A percentile compares a stretch with the other conserved stretches of the same genome.
Evolutionary conservation across 2,329 filamentous ascomycete species (phyloP).

Genomic region (Penicillium sp.): DNA sequence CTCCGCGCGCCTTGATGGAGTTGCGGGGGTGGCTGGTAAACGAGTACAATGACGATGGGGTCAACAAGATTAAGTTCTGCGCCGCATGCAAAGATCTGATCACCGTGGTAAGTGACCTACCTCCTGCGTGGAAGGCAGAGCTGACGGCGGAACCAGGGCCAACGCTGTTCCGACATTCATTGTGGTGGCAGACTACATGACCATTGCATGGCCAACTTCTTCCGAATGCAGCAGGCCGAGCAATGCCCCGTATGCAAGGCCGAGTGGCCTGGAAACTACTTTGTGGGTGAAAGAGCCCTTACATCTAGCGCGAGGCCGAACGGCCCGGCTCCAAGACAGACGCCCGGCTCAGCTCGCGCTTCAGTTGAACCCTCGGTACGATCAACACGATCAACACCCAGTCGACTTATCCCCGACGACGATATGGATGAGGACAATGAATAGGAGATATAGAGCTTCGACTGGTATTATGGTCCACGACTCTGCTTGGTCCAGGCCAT

Average conservation of each 20-base stretch:
- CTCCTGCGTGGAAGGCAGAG: background rate
- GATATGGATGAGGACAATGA: conserved; percentile 4
- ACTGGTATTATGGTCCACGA: too few relatives aligned
- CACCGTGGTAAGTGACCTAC: conserved; percentile 61
- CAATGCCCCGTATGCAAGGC: conserved; percentile 64
- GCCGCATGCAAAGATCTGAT: conserved; percentile 87
- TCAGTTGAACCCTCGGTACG: background rate
- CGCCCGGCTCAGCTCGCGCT: background rate
- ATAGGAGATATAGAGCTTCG: background rate
- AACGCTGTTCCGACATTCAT: conserved; percentile 69
- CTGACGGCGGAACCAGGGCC: conserved; percentile 52
- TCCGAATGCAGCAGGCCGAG: conserved; percentile 63
- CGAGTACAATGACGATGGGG: conserved; percentile 79
- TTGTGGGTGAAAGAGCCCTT: conserved; percentile 56
- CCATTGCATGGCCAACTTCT: conserved; percentile 73
- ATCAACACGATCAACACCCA: background rate
- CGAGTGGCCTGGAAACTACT: conserved; percentile 54
- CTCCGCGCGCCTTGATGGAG: conserved; percentile 80
- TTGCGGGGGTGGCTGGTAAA: conserved; percentile 80
- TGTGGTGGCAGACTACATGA: conserved; percentile 76
- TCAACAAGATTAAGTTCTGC: conserved; percentile 81
- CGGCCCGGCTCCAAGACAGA: background rate
- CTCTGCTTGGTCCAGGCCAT: too few relatives aligned
- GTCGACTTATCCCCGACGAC: background rate
- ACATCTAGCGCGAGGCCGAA: conserved; percentile 8